These are phyloP conservation scores for Colletotrichum ledebouriae DNA, from an alignment of 2,329 filamentous ascomycete genomes.

Conservation along the genomic window DNA sequence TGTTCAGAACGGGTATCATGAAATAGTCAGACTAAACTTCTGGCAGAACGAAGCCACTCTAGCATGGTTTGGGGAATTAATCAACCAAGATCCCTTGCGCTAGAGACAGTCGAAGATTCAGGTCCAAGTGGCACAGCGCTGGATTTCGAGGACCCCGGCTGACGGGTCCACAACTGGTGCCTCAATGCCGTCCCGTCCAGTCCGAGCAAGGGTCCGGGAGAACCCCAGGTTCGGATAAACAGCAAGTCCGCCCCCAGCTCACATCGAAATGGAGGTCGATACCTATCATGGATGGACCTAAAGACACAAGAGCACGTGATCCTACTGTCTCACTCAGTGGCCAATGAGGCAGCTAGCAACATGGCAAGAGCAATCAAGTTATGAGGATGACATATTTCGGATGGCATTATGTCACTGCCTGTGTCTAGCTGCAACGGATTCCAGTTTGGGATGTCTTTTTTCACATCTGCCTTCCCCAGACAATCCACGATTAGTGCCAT, in stretches of 20 bases:
- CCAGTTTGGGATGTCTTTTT: no score
- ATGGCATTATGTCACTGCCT: slow-evolving; percentile 27
- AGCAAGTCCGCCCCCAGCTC: not conserved
- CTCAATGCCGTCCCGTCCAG: no score
- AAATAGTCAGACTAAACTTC: slow-evolving; percentile 31
- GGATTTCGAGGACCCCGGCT: slow-evolving; percentile 18
- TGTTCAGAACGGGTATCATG: slow-evolving; percentile 27
- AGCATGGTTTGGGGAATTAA: slow-evolving; percentile 21
- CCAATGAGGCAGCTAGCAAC: no score
- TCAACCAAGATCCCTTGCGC: slow-evolving; percentile 30
- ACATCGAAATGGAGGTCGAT: not conserved
- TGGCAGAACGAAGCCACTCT: slow-evolving; percentile 11
- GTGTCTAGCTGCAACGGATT: not conserved
- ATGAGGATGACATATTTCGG: not conserved
- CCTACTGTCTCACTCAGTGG: no score
- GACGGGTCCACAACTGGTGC: slow-evolving; percentile 1
- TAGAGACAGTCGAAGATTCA: slow-evolving; percentile 26
- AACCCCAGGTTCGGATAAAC: not conserved
- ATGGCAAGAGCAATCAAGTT: no score
- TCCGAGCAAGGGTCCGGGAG: slow-evolving; percentile 13
- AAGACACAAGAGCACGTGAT: no score
- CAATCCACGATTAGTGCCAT: no score
- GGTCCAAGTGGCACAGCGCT: slow-evolving; percentile 28
- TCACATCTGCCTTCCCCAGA: no score
- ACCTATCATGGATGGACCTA: no score